Conservation (phyloP, 768 basidiomycete species). For the Rhizopogon vulgaris region DNA sequence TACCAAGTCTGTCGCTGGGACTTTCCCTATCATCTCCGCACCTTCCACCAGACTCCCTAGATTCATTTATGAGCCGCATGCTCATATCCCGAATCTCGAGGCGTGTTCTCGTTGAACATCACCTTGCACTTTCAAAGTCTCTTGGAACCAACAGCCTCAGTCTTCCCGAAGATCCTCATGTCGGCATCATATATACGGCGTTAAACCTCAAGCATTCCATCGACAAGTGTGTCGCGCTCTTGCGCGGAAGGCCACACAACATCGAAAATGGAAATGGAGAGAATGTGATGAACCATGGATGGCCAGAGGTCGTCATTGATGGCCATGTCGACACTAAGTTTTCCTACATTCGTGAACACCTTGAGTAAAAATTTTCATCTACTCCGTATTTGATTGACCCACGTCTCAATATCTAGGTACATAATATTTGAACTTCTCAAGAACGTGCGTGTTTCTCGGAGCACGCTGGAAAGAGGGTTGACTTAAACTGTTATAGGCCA, state of each 20-base stretch:
- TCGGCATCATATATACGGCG: conserved; percentile 81
- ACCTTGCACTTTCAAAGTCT: conserved; percentile 71
- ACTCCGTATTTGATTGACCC: neutral
- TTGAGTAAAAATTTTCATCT: conserved; percentile 50
- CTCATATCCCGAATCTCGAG: conserved; percentile 85
- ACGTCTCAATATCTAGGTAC: conserved; percentile 44
- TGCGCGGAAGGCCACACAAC: conserved; percentile 43
- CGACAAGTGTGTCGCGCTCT: conserved; percentile 55
- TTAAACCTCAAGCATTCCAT: conserved; percentile 67
- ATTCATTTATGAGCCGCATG: conserved; percentile 89
- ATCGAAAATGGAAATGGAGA: conserved; percentile 33
- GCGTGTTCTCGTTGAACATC: conserved; percentile 84
- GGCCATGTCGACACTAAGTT: conserved; percentile 68
- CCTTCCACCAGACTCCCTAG: conserved; percentile 71
- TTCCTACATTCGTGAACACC: conserved; percentile 80
- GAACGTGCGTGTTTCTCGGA: conserved; percentile 51
- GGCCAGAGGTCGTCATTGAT: conserved; percentile 66
- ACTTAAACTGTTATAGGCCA: conserved; percentile 42
- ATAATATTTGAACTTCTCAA: conserved; percentile 87
- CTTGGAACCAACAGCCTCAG: conserved; percentile 31
- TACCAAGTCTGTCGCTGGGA: conserved; percentile 77
- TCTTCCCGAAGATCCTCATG: conserved; percentile 47
- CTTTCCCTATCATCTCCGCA: conserved; percentile 80
- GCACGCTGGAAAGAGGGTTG: neutral
- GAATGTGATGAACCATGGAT: conserved; percentile 25